Evolutionary conservation across 805 yeast genomes (phyloP).

Genomic region (Candida dajiaensis): DNA sequence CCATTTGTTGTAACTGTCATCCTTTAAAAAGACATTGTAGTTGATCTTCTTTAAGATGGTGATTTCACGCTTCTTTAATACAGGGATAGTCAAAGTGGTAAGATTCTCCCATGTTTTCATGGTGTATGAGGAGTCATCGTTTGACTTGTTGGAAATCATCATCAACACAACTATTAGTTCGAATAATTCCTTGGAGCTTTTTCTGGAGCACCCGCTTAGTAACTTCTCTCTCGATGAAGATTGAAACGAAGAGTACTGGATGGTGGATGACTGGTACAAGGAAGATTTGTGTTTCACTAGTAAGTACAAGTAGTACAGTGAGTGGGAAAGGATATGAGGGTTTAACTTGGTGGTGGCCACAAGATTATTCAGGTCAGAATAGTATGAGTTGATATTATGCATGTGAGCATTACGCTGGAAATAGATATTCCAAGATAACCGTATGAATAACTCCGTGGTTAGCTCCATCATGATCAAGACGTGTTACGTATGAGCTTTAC

Average conservation of each 20-base stretch:
- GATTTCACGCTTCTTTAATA: conserved; percentile 16
- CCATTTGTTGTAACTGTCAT: conserved; percentile 9
- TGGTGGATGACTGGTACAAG: conserved; percentile 1
- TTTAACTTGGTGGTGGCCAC: conserved; percentile 17
- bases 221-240: conserved; percentile 10
- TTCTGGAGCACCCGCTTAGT: conserved; percentile 3
- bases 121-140: conserved; percentile 45
- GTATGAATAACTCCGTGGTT: conserved; percentile 5
- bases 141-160: conserved; percentile 37
- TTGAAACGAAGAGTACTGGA: neutral
- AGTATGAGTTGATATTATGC: neutral
- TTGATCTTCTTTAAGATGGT: conserved; percentile 15
- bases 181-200: conserved; percentile 8
- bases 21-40: conserved; percentile 20
- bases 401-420: conserved; percentile 1
- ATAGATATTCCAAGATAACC: conserved; percentile 15
- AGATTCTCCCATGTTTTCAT: conserved; percentile 42
- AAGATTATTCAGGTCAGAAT: conserved; percentile 9
- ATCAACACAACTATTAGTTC: conserved; percentile 26
- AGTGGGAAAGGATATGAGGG: conserved; percentile 12
- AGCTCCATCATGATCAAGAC: neutral
- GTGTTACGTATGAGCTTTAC: no score
- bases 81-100: conserved; percentile 13
- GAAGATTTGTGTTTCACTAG: conserved; percentile 12
- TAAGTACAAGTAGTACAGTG: conserved; percentile 14